These are phyloP conservation scores for Canariomyces notabilis DNA, from an alignment of 2,329 filamentous ascomycete genomes.

Conservation along the genomic window DNA sequence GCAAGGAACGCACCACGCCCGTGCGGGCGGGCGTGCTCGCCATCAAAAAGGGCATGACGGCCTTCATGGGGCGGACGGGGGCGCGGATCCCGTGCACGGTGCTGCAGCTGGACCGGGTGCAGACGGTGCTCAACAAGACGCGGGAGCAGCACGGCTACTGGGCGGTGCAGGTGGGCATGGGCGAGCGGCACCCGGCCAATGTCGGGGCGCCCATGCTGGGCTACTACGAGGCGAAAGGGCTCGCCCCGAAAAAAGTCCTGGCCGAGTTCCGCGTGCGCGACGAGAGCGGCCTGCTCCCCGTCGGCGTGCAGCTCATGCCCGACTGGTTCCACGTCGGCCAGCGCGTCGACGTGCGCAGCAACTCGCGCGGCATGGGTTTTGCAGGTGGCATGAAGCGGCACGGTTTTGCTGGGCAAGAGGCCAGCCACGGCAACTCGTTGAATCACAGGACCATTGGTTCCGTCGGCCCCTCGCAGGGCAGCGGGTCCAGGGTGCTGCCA, in stretches of 20 bases:
- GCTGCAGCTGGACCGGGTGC: constrained; percentile 85
- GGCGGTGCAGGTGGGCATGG: constrained; percentile 84
- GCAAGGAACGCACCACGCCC: constrained; percentile 54
- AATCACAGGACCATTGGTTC: constrained; percentile 92
- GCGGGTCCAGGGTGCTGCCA: constrained; percentile 85
- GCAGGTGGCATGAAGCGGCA: constrained; percentile 97
- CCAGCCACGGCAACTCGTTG: constrained; percentile 91
- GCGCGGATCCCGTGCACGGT: constrained; percentile 82
- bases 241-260: constrained; percentile 78
- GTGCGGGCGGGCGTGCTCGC: constrained; percentile 77
- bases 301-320: constrained; percentile 74
- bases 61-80: constrained; percentile 75
- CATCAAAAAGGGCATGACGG: constrained; percentile 94
- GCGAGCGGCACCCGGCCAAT: constrained; percentile 68
- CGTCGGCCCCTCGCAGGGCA: constrained; percentile 81
- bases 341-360: constrained; percentile 77
- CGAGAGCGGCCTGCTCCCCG: constrained; percentile 64
- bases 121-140: constrained; percentile 86
- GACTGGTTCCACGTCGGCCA: constrained; percentile 89
- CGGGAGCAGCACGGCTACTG: constrained; percentile 78
- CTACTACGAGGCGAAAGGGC: constrained; percentile 76
- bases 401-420: constrained; percentile 82
- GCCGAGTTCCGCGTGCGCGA: constrained; percentile 82
- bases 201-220: constrained; percentile 79
- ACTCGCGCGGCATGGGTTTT: constrained; percentile 85